Evolutionary conservation across 805 yeast species (phyloP).

Genomic region (Yarrowia bubula): DNA sequence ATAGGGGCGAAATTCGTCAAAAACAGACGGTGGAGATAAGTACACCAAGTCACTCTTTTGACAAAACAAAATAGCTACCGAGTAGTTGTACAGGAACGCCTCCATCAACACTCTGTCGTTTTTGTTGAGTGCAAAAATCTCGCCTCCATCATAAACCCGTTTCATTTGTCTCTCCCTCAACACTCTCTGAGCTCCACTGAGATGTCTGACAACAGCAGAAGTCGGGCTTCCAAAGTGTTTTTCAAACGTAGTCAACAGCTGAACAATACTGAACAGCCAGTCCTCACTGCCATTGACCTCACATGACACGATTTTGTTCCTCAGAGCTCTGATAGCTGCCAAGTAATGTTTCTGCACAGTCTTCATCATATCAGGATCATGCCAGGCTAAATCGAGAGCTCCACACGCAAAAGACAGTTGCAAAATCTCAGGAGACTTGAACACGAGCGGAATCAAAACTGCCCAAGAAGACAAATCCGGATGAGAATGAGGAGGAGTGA

Average conservation of each 20-base stretch:
- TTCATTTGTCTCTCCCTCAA: constrained; percentile 5
- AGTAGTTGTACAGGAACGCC: constrained; percentile 21
- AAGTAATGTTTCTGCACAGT: constrained; percentile 11
- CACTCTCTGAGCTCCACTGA: constrained; percentile 9
- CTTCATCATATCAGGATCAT: constrained; percentile 13
- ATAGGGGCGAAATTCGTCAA: constrained; percentile 16
- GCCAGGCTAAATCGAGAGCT: constrained; percentile 13
- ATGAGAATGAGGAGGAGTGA: constrained; percentile 12
- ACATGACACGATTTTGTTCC: neutral
- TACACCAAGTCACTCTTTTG: neutral
- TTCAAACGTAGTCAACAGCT: constrained; percentile 7
- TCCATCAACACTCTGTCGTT: constrained; percentile 15
- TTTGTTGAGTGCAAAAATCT: constrained; percentile 23
- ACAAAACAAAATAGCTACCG: constrained; percentile 20
- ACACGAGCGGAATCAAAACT: constrained; percentile 14
- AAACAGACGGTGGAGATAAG: neutral
- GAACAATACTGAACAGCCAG: constrained; percentile 15
- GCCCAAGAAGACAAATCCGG: constrained; percentile 22
- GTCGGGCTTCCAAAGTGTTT: constrained; percentile 11
- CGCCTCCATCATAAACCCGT: constrained; percentile 11
- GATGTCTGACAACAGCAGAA: constrained; percentile 1
- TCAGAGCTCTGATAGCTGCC: neutral
- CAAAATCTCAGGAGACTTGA: constrained; percentile 20
- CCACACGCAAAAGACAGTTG: constrained; percentile 24
- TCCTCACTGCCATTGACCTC: constrained; percentile 9